phyloP scores from a whole-genome alignment of 176 grass and related monocot species.

The Oryza rufipogon region DNA sequence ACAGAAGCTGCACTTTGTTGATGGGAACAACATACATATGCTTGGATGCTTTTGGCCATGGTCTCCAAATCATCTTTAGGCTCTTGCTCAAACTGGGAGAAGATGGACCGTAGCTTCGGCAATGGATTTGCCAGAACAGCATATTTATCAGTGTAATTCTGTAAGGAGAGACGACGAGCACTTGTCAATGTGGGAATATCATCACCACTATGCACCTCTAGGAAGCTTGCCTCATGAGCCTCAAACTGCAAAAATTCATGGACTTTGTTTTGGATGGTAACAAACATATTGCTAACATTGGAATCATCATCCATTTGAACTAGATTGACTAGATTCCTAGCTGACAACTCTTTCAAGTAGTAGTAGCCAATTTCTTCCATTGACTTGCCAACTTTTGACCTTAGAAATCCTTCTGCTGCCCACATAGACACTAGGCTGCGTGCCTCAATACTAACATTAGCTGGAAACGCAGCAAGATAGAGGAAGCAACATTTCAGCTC shows the following conservation, averaged over 20 bases:
- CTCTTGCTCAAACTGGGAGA: slow-evolving; percentile 37
- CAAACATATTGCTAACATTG: neutral
- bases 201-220: slow-evolving; percentile 32
- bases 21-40: neutral
- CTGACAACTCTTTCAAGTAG: slow-evolving; percentile 44
- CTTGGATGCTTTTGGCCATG: neutral
- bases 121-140: neutral
- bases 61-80: neutral
- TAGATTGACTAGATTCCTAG: slow-evolving; percentile 24
- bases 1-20: neutral
- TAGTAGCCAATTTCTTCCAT: slow-evolving; percentile 38
- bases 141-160: slow-evolving; percentile 49
- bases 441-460: neutral
- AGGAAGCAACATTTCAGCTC: slow-evolving; percentile 49
- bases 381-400: slow-evolving; percentile 23
- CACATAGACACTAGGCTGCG: slow-evolving; percentile 30
- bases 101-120: slow-evolving; percentile 50
- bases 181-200: slow-evolving; percentile 29
- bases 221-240: slow-evolving; percentile 45
- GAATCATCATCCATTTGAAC: slow-evolving; percentile 19
- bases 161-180: slow-evolving; percentile 39
- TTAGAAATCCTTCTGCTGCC: slow-evolving; percentile 54
- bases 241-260: slow-evolving; percentile 37
- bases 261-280: slow-evolving; percentile 46
- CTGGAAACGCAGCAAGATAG: slow-evolving; percentile 45